phyloP scores from a whole-genome alignment of 1,284 basidiomycete species.

The Vanrija sp. region DNA sequence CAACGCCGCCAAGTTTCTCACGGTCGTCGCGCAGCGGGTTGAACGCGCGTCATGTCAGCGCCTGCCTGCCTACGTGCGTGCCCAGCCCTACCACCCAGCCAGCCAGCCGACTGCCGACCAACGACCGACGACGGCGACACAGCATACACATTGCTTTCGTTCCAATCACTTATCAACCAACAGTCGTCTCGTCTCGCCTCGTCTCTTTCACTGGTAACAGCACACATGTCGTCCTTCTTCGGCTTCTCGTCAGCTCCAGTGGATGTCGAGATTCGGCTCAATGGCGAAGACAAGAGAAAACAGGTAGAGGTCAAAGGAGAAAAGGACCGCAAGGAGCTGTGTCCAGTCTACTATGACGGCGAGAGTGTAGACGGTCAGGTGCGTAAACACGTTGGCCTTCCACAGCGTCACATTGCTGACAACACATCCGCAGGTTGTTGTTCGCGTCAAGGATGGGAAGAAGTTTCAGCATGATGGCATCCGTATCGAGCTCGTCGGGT shows the following conservation, averaged over 20 bases:
- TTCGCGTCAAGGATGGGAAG: conserved; percentile 91
- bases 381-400: conserved; percentile 37
- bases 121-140: no score
- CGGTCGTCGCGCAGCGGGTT: no score
- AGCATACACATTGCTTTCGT: no score
- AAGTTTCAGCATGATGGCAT: conserved; percentile 93
- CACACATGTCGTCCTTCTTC: conserved; percentile 63
- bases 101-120: no score
- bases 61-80: no score
- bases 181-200: no score
- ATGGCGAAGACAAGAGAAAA: conserved; percentile 80
- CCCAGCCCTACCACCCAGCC: no score
- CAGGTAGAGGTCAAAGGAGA: conserved; percentile 62
- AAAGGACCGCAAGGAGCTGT: conserved; percentile 73
- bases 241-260: conserved; percentile 73
- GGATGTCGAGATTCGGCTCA: conserved; percentile 84
- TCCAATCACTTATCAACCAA: no score
- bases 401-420: not conserved
- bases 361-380: conserved; percentile 85
- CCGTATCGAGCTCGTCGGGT: conserved; percentile 95
- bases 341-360: conserved; percentile 93
- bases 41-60: no score
- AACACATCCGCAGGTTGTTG: conserved; percentile 61
- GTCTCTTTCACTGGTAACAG: no score
- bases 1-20: no score